Percentiles rank a stretch among this genome's conserved stretches.
Evolutionary conservation across 148 eudicot species (phyloP).

Genomic region (Pouteria glomerata): DNA sequence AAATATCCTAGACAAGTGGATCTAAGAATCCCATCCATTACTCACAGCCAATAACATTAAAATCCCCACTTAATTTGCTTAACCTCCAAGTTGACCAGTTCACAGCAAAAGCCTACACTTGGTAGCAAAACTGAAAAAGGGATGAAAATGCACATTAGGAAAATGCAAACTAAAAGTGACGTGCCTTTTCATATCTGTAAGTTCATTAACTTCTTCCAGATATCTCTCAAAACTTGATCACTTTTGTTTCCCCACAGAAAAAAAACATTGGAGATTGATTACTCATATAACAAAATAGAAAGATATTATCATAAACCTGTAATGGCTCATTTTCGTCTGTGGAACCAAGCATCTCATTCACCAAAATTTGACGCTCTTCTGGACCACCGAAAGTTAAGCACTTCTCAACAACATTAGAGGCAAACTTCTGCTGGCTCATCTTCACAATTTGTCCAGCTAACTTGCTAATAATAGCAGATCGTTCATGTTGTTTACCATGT

Average conservation of each 20-base stretch:
- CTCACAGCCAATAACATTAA: no score
- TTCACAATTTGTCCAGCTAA: constrained; percentile 63
- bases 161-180: not conserved
- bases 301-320: constrained; percentile 26
- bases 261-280: not conserved
- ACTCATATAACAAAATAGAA: not conserved
- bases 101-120: not conserved
- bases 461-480: constrained; percentile 45
- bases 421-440: constrained; percentile 73
- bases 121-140: not conserved
- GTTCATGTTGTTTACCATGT: constrained; percentile 54
- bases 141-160: not conserved
- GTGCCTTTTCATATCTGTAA: not conserved
- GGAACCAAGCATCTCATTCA: constrained; percentile 62
- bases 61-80: not conserved
- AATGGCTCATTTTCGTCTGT: constrained; percentile 59
- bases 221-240: not conserved
- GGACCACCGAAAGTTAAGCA: constrained; percentile 54
- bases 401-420: constrained; percentile 70
- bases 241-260: not conserved
- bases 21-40: no score
- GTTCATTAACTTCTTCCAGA: not conserved
- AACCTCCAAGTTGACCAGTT: not conserved
- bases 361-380: constrained; percentile 54
- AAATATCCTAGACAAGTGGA: no score